phyloP scores from a whole-genome alignment of 345 rosid species.

The Acer campestre region DNA sequence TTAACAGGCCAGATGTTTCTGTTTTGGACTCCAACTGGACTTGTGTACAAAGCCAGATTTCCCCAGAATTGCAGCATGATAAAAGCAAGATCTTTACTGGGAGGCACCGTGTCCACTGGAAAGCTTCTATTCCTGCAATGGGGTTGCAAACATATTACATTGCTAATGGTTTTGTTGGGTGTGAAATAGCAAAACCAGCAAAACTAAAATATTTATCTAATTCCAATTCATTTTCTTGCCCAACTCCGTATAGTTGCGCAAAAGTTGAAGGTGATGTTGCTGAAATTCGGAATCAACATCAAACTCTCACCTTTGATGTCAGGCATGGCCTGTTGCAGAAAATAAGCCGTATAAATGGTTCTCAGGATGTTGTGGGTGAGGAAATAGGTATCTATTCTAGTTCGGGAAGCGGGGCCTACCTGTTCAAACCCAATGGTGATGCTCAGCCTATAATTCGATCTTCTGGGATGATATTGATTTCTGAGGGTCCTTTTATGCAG shows the following conservation, averaged over 20 bases:
- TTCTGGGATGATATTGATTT: slow-evolving; percentile 62
- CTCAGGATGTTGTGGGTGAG: slow-evolving; percentile 55
- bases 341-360: slow-evolving; percentile 52
- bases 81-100: slow-evolving; percentile 68
- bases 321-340: slow-evolving; percentile 70
- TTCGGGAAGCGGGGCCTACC: slow-evolving; percentile 86
- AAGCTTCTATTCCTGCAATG: slow-evolving; percentile 86
- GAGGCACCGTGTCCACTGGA: slow-evolving; percentile 87
- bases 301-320: slow-evolving; percentile 66
- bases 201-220: slow-evolving; percentile 57
- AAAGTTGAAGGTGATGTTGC: slow-evolving; percentile 55
- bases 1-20: slow-evolving; percentile 70
- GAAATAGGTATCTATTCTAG: slow-evolving; percentile 81
- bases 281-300: slow-evolving; percentile 70
- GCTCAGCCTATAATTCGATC: slow-evolving; percentile 64
- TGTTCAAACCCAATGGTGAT: slow-evolving; percentile 79
- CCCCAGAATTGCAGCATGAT: slow-evolving; percentile 93
- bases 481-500: slow-evolving; percentile 79
- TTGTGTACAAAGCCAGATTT: slow-evolving; percentile 84
- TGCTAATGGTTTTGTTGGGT: slow-evolving; percentile 74
- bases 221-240: slow-evolving; percentile 61
- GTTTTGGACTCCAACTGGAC: slow-evolving; percentile 90
- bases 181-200: slow-evolving; percentile 76
- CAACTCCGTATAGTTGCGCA: slow-evolving; percentile 72
- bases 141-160: slow-evolving; percentile 88